Base-by-base conservation (phyloP, 805 yeast species). In the Candida germanica region DNA sequence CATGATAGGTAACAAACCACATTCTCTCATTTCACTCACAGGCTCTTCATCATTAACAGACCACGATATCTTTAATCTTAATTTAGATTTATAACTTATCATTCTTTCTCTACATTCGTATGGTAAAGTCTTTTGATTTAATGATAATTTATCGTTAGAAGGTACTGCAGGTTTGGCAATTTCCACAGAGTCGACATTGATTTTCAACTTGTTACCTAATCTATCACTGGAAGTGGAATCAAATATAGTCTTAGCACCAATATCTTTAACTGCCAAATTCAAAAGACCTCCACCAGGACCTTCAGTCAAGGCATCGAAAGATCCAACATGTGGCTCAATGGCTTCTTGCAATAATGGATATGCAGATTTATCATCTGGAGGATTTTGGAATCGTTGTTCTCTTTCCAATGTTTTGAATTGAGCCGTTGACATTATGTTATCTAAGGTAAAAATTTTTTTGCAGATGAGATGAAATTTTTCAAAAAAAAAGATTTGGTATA, bases 1-100 rank as follows among this genome's bases (percentile, higher is more conserved):
- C 98, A 93, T 93, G 49, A 91, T 66, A 15, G 98, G 98, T 21
- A 93, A 70, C 42, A 77, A 81, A 41, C 98, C 98, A 37, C 83
- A 94, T 43, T 89, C 96, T 68, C 97, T 78, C 35, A 81, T 73
- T 57, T 89, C 96, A 13, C 75, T 64, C 26, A 78, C 64, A 53
- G 84, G 93, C 33, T 86, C 91, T 6, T 88, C 96, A 48, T 79
- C 95, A 51, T 93, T 93, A 31, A 93, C 87, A 21, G 79, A 69
- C 91, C 95, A 93, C 15, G 82, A 71, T 28, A 93, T 73, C 52
- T 87, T 87, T 48, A 93, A 59, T 55, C 87, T 61, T 46, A 93
- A 65, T 56, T 83, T 78, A 30, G 94, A 86, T 53, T 82, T 76
- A 61, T 93, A 93, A 9, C 91, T 75, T 16, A 78, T 61, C 79